phyloP scores from a whole-genome alignment of 106 monocot species.

The Acorus calamus region DNA sequence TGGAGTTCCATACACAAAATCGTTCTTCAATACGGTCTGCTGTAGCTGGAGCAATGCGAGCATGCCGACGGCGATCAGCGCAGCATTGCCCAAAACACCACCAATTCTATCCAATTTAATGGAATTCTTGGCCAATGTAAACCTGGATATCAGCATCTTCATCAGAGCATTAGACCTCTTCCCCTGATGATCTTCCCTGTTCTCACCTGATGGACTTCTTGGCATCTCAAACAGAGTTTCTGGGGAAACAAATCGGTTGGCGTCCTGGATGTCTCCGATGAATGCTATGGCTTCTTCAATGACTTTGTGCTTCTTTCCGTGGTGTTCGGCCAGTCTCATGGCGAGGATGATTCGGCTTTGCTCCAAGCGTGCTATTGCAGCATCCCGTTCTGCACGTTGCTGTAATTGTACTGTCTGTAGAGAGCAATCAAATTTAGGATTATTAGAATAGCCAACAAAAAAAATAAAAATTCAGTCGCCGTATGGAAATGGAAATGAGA shows the following conservation, averaged over 20 bases:
- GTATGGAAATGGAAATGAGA: not conserved
- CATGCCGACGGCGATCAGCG: slow-evolving; percentile 79
- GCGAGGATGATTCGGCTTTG: slow-evolving; percentile 85
- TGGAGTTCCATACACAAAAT: slow-evolving; percentile 5
- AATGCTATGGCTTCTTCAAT: slow-evolving; percentile 87
- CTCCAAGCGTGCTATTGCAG: slow-evolving; percentile 71
- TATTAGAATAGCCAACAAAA: slow-evolving; percentile 1
- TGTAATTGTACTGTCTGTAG: slow-evolving; percentile 83
- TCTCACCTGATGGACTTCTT: slow-evolving; percentile 17
- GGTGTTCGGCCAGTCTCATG: slow-evolving; percentile 74
- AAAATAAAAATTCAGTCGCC: not conserved
- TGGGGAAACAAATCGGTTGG: slow-evolving; percentile 28
- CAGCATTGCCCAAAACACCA: slow-evolving; percentile 58
- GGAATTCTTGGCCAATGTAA: slow-evolving; percentile 37
- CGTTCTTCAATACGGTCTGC: slow-evolving; percentile 35
- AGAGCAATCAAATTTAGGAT: not conserved
- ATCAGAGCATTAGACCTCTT: slow-evolving; percentile 23
- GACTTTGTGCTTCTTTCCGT: slow-evolving; percentile 77
- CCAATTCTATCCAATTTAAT: slow-evolving; percentile 30
- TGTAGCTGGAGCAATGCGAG: slow-evolving; percentile 69
- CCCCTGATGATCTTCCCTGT: slow-evolving; percentile 2
- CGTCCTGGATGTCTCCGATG: slow-evolving; percentile 47
- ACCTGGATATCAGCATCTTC: slow-evolving; percentile 44
- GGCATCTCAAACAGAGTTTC: slow-evolving; percentile 27
- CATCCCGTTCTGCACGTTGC: slow-evolving; percentile 71